phyloP scores from a whole-genome alignment of 139 green algal genomes.

The Chlamydomonas sphaeroides region DNA sequence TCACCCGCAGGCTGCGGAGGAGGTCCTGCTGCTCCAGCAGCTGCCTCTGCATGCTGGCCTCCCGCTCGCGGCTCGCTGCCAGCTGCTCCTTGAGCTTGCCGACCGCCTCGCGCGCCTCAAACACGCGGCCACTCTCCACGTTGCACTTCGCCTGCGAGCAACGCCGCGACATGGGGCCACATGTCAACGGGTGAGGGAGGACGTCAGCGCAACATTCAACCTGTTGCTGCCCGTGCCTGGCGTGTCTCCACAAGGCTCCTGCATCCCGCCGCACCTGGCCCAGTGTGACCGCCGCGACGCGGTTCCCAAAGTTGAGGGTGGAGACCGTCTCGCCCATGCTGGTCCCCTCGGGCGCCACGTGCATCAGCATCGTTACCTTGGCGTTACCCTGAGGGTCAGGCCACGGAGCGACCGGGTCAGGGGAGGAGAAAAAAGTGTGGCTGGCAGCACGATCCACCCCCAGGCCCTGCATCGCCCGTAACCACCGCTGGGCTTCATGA shows the following conservation, averaged over 20 bases:
- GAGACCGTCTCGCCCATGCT: slow-evolving; percentile 77
- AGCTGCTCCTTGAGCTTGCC: slow-evolving; percentile 28
- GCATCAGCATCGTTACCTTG: slow-evolving; percentile 93
- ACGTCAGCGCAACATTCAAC: neutral
- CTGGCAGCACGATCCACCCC: no score
- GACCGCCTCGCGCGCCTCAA: slow-evolving; percentile 71
- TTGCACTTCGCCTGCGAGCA: slow-evolving; percentile 67
- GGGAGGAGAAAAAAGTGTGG: no score
- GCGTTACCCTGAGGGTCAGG: slow-evolving; percentile 65
- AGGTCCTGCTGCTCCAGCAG: neutral
- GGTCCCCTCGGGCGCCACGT: slow-evolving; percentile 84
- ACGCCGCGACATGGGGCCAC: neutral
- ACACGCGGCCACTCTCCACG: slow-evolving; percentile 65
- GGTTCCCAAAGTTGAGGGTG: slow-evolving; percentile 90
- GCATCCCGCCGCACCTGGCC: slow-evolving; percentile 64
- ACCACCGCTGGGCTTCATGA: no score
- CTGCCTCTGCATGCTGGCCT: slow-evolving; percentile 4
- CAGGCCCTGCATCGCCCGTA: no score
- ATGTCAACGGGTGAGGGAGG: no score
- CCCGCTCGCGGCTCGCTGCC: neutral
- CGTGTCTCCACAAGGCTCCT: no score
- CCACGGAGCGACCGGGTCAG: no score
- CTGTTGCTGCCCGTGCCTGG: neutral
- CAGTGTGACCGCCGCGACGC: slow-evolving; percentile 90
- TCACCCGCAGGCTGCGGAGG: neutral